Base-by-base conservation (phyloP, 306 rosid genomes). In the Fragaria vesca region DNA sequence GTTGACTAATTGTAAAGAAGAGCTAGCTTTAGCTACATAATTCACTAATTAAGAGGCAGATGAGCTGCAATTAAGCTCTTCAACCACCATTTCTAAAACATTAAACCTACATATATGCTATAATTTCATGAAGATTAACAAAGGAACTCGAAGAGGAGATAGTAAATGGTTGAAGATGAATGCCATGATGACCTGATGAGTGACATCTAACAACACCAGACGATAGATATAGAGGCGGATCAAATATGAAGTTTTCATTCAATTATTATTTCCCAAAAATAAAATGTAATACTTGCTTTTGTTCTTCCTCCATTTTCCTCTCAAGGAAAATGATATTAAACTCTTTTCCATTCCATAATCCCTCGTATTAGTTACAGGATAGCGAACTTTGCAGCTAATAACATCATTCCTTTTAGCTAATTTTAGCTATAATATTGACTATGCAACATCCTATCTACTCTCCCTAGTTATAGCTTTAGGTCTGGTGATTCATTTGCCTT, bases 331-430 rank as follows among this genome's bases (percentile, higher is more conserved):
- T n/a, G 30, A 34, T 5, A 57, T 57, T 1, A 24, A 32, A 12
- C 17, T 60, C 30, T 26, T 12, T 26, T 57, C 18, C 17, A 9
- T 60, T 60, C 36, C 62, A 69, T 71, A 66, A 81, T 83, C 78
- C 71, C 76, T 68, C 72, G 42, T 74, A 66, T 61, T 74, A 50
- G 69, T 48, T 60, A 54, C 18, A 57, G 75, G 80, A 84, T 65
- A 75, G 84, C 62, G 65, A 75, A 79, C 78, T 76, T 74, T 73
- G 48, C 66, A 76, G 38, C 75, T 60, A 80, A 81, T 60, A 80
- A 81, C 74, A 76, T 79, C 76, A 76, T 77, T 77, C 69, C 45
- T 61, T 57, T 12, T 62, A 28, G 8, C 36, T 11, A 26, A 24
- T 4, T 30, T 28, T 5, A 13, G 40, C 40, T 12, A 62, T 28